Evolutionary conservation across 2,329 filamentous ascomycete species (phyloP).

Genomic region (Lojkania enalia): DNA sequence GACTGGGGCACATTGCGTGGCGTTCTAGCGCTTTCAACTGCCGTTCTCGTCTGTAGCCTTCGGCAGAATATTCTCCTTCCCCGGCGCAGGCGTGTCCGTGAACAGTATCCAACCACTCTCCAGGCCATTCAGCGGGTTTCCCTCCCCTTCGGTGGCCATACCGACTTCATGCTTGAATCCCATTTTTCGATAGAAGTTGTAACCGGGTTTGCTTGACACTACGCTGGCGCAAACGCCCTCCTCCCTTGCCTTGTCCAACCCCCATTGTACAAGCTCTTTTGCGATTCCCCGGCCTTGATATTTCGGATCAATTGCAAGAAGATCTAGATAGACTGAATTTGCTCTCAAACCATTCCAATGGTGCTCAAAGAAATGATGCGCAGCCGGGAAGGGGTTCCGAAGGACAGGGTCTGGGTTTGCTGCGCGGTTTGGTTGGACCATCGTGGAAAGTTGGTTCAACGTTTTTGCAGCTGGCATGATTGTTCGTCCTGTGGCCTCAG

Average conservation of each 20-base stretch:
- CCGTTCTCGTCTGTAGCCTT: too few species aligned
- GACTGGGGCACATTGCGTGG: too few species aligned
- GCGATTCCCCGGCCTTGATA: conserved; percentile 46
- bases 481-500: too few species aligned
- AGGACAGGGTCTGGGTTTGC: conserved; percentile 22
- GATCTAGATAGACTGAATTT: conserved; percentile 47
- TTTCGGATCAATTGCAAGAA: conserved; percentile 46
- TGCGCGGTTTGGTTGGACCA: conserved; percentile 25
- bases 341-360: conserved; percentile 26
- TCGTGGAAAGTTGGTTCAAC: conserved; percentile 2
- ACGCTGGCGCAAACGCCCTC: conserved; percentile 48
- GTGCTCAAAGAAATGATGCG: conserved; percentile 19
- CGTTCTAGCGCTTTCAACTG: too few species aligned
- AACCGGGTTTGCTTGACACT: conserved; percentile 44
- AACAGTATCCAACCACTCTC: conserved; percentile 41
- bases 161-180: conserved; percentile 43
- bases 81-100: too few species aligned
- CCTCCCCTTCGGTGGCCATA: conserved; percentile 36
- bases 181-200: conserved; percentile 46
- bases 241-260: conserved; percentile 41
- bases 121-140: conserved; percentile 35
- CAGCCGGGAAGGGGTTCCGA: conserved; percentile 15
- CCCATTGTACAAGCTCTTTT: conserved; percentile 47
- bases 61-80: too few species aligned
- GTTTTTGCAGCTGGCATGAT: conserved; percentile 4